Conservation (phyloP, 2,329 filamentous ascomycete genomes). For the Microsporum canis region DNA sequence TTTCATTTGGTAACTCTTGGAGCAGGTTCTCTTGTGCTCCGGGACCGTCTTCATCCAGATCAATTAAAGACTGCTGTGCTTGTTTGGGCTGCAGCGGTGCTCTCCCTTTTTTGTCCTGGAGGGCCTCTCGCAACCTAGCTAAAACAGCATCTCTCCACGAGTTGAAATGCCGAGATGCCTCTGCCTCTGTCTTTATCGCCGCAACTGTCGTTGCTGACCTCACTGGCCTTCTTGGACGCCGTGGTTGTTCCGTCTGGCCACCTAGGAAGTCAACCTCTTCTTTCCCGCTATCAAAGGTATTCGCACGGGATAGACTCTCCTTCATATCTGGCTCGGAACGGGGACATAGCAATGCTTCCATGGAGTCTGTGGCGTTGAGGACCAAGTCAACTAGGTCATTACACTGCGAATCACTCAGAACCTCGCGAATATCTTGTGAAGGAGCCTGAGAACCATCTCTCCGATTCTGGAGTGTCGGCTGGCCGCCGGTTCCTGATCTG, state of each 20-base stretch:
- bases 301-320: not conserved
- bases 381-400: constrained; percentile 7
- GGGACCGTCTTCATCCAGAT: not conserved
- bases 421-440: constrained; percentile 19
- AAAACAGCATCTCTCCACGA: constrained; percentile 67
- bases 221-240: not conserved
- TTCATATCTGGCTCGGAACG: constrained; percentile 5
- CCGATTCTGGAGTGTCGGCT: not conserved
- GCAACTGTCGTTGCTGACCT: constrained; percentile 14
- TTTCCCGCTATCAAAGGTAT: not conserved
- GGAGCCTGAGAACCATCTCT: not conserved
- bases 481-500: not conserved
- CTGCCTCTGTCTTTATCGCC: constrained; percentile 47
- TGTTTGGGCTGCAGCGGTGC: not conserved
- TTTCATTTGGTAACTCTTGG: constrained; percentile 26
- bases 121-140: constrained; percentile 58
- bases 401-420: constrained; percentile 7
- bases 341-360: constrained; percentile 9
- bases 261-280: not conserved
- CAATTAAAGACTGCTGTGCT: not conserved
- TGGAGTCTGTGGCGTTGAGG: constrained; percentile 6
- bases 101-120: constrained; percentile 32
- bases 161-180: constrained; percentile 59
- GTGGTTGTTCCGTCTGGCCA: not conserved
- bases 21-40: constrained; percentile 29